Percentiles rank a stretch among this genome's conserved stretches.
Evolutionary conservation across 2,329 filamentous ascomycete genomes (phyloP).

Genomic region (Zasmidium citrigriseum): DNA sequence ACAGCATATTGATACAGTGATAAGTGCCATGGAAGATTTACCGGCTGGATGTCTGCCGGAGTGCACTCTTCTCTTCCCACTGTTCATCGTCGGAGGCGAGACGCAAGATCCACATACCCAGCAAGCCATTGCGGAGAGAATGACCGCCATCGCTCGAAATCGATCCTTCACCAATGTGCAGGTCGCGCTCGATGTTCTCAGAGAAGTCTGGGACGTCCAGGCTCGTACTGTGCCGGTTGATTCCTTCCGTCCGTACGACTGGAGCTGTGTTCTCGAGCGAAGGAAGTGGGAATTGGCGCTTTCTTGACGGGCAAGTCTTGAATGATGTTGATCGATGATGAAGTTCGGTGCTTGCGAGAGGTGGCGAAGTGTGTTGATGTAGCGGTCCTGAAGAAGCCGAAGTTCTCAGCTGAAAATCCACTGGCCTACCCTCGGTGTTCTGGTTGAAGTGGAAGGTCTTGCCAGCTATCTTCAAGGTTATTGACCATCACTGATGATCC

Average conservation of each 20-base stretch:
- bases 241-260: not conserved
- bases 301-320: not conserved
- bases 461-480: too few species aligned
- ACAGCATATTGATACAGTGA: not conserved
- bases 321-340: not conserved
- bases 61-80: constrained; percentile 7
- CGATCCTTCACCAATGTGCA: constrained; percentile 5
- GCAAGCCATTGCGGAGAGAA: not conserved
- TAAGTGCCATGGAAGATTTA: not conserved
- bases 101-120: not conserved
- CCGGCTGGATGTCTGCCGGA: constrained; percentile 5
- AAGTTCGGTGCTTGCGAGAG: too few species aligned
- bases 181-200: constrained; percentile 2
- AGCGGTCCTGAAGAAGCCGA: too few species aligned
- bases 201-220: constrained; percentile 5
- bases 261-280: not conserved
- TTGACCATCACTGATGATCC: too few species aligned
- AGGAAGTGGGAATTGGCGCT: not conserved
- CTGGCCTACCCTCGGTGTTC: too few species aligned
- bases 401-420: too few species aligned
- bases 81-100: constrained; percentile 8
- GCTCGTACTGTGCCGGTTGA: not conserved
- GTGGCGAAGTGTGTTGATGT: too few species aligned
- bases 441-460: too few species aligned
- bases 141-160: constrained; percentile 1